Conservation (phyloP, 2,329 filamentous ascomycete genomes). For the Thielaviopsis musarum region DNA sequence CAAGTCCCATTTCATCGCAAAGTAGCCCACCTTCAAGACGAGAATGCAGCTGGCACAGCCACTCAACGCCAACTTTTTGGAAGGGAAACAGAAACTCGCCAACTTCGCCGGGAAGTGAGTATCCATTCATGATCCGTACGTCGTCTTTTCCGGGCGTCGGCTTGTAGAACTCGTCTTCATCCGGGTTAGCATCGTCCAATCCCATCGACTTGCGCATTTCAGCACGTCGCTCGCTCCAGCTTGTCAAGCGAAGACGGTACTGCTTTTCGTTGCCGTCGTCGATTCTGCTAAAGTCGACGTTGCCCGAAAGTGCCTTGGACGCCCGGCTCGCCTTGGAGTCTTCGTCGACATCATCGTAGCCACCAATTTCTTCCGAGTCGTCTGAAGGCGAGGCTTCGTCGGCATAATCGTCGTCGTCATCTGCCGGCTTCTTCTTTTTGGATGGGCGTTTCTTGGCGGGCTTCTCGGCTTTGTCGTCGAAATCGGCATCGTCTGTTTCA, state of each 20-base stretch:
- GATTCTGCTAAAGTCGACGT: slow-evolving; percentile 38
- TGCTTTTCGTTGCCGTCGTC: slow-evolving; percentile 81
- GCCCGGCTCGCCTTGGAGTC: slow-evolving; percentile 8
- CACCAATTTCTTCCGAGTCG: slow-evolving; percentile 4
- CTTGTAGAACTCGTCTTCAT: slow-evolving; percentile 57
- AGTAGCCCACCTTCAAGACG: slow-evolving; percentile 88
- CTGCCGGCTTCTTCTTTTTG: slow-evolving; percentile 1
- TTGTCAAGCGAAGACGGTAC: slow-evolving; percentile 57
- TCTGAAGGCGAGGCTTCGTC: not conserved
- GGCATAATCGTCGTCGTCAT: slow-evolving; percentile 1
- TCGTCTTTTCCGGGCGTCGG: slow-evolving; percentile 73
- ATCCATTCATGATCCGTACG: slow-evolving; percentile 53
- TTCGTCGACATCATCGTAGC: slow-evolving; percentile 9
- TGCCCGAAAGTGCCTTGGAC: slow-evolving; percentile 5
- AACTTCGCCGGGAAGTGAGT: slow-evolving; percentile 80
- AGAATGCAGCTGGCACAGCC: slow-evolving; percentile 82
- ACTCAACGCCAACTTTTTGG: slow-evolving; percentile 91
- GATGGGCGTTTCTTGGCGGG: slow-evolving; percentile 18
- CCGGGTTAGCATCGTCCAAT: slow-evolving; percentile 21
- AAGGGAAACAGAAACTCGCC: slow-evolving; percentile 88
- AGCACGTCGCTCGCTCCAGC: slow-evolving; percentile 41
- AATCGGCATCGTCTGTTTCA: slow-evolving; percentile 23
- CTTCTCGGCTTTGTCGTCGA: slow-evolving; percentile 18
- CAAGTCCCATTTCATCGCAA: slow-evolving; percentile 97
- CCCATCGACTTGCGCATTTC: slow-evolving; percentile 15